These are phyloP conservation scores for Xylaria sp. DNA, from an alignment of 2,329 filamentous ascomycete species.

Conservation along the genomic window DNA sequence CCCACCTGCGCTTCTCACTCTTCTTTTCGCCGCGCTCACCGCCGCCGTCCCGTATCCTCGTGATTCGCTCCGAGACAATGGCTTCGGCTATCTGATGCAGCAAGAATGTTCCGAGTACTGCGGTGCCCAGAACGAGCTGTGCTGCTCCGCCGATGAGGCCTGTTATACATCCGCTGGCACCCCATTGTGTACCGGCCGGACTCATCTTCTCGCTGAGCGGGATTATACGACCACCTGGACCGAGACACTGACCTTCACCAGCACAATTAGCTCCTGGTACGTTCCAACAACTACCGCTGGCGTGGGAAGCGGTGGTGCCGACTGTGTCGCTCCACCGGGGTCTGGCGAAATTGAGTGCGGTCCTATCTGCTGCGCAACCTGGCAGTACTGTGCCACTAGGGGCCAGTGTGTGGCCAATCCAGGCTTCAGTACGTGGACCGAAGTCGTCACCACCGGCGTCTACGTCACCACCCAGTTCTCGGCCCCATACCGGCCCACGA, in stretches of 20 bases:
- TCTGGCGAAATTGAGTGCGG: slow-evolving; percentile 71
- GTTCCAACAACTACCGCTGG: slow-evolving; percentile 56
- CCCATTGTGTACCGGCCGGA: slow-evolving; percentile 58
- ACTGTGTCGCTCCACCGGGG: slow-evolving; percentile 61
- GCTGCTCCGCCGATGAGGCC: slow-evolving; percentile 60
- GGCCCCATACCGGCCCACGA: slow-evolving; percentile 62
- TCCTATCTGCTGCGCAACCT: slow-evolving; percentile 73
- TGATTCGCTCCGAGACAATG: slow-evolving; percentile 59
- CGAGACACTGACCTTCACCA: slow-evolving; percentile 68
- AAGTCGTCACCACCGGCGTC: slow-evolving; percentile 58
- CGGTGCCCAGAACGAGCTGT: slow-evolving; percentile 65
- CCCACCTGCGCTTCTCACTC: slow-evolving; percentile 49
- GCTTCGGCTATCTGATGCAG: slow-evolving; percentile 61
- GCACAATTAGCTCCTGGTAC: slow-evolving; percentile 64
- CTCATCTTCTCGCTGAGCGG: slow-evolving; percentile 45
- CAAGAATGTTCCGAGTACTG: slow-evolving; percentile 64
- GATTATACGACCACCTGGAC: slow-evolving; percentile 69
- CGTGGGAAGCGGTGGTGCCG: slow-evolving; percentile 49
- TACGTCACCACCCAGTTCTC: slow-evolving; percentile 65
- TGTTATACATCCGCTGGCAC: slow-evolving; percentile 64
- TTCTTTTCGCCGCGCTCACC: slow-evolving; percentile 53
- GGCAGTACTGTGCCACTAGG: slow-evolving; percentile 71
- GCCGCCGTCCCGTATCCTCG: slow-evolving; percentile 61
- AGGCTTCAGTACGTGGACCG: slow-evolving; percentile 56
- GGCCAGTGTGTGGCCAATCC: slow-evolving; percentile 68